phyloP scores from a whole-genome alignment of 1,284 basidiomycete species.

The Wolfiporia cocos region DNA sequence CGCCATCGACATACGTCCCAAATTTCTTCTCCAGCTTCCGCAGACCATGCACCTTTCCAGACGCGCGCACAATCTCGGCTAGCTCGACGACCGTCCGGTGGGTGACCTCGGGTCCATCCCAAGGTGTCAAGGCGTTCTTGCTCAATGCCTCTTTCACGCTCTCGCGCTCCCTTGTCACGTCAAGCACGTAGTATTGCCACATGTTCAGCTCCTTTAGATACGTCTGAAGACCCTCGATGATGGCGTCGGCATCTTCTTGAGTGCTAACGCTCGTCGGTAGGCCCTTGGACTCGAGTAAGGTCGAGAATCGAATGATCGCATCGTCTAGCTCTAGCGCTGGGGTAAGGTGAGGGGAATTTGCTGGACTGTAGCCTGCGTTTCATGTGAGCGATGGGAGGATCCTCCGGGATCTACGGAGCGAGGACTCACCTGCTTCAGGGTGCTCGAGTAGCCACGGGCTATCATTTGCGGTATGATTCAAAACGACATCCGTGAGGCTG shows the following conservation, averaged over 20 bases:
- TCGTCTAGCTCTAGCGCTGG: constrained; percentile 87
- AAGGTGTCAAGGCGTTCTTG: constrained; percentile 37
- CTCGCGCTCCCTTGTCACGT: constrained; percentile 55
- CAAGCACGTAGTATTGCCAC: constrained; percentile 92
- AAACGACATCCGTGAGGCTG: constrained; percentile 87
- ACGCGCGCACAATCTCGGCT: constrained; percentile 52
- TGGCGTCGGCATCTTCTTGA: constrained; percentile 58
- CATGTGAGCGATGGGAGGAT: neutral
- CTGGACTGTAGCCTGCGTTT: constrained; percentile 73
- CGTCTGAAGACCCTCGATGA: constrained; percentile 59
- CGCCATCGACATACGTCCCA: constrained; percentile 56
- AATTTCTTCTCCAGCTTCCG: constrained; percentile 63
- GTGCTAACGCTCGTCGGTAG: constrained; percentile 68
- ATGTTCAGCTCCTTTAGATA: constrained; percentile 63
- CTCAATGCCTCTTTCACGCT: constrained; percentile 46
- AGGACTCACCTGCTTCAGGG: constrained; percentile 80
- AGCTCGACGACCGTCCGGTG: constrained; percentile 64
- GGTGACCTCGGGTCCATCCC: constrained; percentile 51
- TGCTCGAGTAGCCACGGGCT: constrained; percentile 88
- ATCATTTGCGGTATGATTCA: constrained; percentile 94
- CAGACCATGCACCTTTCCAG: constrained; percentile 51
- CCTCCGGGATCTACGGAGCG: neutral
- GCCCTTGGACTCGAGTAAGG: constrained; percentile 54
- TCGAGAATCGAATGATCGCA: constrained; percentile 78
- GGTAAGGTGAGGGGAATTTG: constrained; percentile 84